Conservation (phyloP, 495 filamentous ascomycete genomes). For the Neurospora terricola region DNA sequence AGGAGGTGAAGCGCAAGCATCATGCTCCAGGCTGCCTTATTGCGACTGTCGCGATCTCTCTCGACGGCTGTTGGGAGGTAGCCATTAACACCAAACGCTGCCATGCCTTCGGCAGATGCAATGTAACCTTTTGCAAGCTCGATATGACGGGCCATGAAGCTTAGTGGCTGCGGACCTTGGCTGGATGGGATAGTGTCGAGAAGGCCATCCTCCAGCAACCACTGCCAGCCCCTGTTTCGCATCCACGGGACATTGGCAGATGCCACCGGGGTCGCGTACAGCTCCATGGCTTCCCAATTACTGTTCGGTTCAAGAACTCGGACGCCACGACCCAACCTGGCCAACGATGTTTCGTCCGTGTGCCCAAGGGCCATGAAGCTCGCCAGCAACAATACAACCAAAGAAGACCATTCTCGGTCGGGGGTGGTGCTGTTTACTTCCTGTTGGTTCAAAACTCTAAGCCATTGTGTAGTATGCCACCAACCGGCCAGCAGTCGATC, state of each 20-base stretch:
- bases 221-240: constrained; percentile 58
- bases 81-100: constrained; percentile 41
- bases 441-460: constrained; percentile 21
- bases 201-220: constrained; percentile 52
- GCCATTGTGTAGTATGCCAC: constrained; percentile 69
- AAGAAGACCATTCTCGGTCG: constrained; percentile 69
- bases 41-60: constrained; percentile 43
- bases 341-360: constrained; percentile 8
- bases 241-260: constrained; percentile 56
- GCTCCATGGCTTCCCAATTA: constrained; percentile 31
- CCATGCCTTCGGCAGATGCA: constrained; percentile 41
- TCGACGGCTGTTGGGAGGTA: constrained; percentile 52
- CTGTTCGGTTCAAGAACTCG: constrained; percentile 4
- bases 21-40: constrained; percentile 53
- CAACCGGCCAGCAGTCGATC: constrained; percentile 60
- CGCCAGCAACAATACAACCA: constrained; percentile 60
- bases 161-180: constrained; percentile 4
- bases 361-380: constrained; percentile 32
- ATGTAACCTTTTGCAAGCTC: constrained; percentile 44
- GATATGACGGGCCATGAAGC: constrained; percentile 36
- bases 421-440: constrained; percentile 22
- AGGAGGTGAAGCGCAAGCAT: constrained; percentile 75
- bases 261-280: constrained; percentile 32
- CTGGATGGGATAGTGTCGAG: constrained; percentile 4
- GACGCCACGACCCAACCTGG: neutral